These are phyloP conservation scores for Claviceps lovelessii DNA, from an alignment of 2,329 filamentous ascomycete genomes.

Conservation along the genomic window DNA sequence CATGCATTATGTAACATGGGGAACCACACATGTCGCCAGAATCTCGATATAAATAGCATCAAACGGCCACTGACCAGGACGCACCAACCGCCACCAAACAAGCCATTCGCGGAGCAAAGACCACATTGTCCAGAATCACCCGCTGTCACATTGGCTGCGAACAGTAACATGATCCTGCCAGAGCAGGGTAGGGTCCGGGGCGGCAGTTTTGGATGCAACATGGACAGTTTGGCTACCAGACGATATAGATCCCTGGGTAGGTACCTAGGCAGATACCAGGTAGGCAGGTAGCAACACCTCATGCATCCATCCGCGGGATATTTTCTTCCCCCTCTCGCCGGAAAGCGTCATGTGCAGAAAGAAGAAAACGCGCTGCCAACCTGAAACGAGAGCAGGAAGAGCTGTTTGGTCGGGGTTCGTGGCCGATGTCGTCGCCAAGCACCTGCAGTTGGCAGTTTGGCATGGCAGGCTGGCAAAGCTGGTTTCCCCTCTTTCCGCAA, in stretches of 20 bases:
- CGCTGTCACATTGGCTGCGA: neutral
- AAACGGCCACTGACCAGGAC: too few relatives aligned
- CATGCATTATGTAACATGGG: neutral
- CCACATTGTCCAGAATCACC: neutral
- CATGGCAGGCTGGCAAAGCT: too few relatives aligned
- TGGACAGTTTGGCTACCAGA: neutral
- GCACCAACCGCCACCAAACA: too few relatives aligned
- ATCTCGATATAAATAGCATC: too few relatives aligned
- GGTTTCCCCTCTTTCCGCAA: too few relatives aligned
- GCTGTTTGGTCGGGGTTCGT: too few relatives aligned
- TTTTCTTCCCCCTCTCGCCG: neutral
- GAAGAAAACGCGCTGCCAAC: neutral
- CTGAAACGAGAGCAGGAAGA: slow-evolving; percentile 1
- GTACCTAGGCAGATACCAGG: too few relatives aligned
- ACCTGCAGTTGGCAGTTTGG: too few relatives aligned
- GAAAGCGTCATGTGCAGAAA: neutral
- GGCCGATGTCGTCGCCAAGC: neutral
- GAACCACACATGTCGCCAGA: neutral
- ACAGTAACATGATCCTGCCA: neutral
- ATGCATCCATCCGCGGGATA: neutral
- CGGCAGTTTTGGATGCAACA: neutral
- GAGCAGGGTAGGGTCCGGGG: neutral
- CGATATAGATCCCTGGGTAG: too few relatives aligned
- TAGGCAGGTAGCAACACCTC: too few relatives aligned
- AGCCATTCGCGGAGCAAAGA: neutral